Evolutionary conservation across 345 rosid genomes (phyloP), one percentile per base, ranked within the genome.

Genomic region (Syzygium aromaticum): DNA sequence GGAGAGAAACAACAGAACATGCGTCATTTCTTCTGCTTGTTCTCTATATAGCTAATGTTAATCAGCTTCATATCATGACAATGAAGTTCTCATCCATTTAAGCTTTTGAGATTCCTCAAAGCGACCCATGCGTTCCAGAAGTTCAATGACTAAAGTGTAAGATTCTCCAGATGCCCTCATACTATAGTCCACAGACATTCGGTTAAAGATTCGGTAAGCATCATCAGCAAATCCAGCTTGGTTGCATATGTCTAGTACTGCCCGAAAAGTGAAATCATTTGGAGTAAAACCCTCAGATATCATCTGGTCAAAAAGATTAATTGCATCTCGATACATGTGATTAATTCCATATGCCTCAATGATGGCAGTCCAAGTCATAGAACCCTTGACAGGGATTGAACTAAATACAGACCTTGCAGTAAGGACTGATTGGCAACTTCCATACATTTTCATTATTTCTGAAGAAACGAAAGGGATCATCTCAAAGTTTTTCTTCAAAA

Each of bases 351-450:
- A 90, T 19, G 96, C 94, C 61, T 96, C 97, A 88, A 97, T 90
- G 85, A 95, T 92, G 88, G 98, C 95, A 84, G 98, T 95, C 98
- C 99, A 94, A 52, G 94, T 90, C 91, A 93, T 59, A 43, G 95
- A 90, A 77, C 99, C 99, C 93, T 96, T 97, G 33, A 89, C 90
- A 22, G 91, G 85, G 87, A 96, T 91, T 6, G 93, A 86, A 87
- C 93, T 89, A 19, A 96, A 97, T 22, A 93, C 91, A 85, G 87
- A 87, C 88, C 89, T 91, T 63, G 98, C 98, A 85, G 88, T 84
- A 63, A 46, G 84, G 87, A 94, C 88, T 67, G 89, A 88, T 89
- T 93, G 94, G 86, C 95, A 93, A 53, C 90, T 88, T 77, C 95
- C 97, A 83, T 96, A 96, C 97, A 95, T 93, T 90, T 91, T 97